Evolutionary conservation across 2,329 filamentous ascomycete genomes (phyloP).

Genomic region (Coniella lustricola): DNA sequence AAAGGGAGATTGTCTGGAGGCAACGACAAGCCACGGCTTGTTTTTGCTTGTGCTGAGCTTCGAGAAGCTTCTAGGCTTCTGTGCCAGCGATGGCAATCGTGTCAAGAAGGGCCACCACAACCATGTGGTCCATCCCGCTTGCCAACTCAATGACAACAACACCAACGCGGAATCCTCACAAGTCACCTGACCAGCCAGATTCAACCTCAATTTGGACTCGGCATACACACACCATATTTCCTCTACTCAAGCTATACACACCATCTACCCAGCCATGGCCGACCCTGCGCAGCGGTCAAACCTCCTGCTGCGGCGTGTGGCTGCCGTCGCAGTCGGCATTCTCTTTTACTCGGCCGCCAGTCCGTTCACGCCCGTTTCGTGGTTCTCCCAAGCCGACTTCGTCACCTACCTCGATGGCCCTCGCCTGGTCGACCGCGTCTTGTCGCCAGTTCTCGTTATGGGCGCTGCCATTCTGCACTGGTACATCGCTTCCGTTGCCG

Average conservation of each 20-base stretch:
- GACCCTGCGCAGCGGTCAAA: background rate
- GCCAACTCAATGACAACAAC: no score
- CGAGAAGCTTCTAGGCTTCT: no score
- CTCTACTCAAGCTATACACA: no score
- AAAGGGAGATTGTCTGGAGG: no score
- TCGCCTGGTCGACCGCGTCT: constrained; percentile 10
- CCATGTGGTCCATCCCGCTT: no score
- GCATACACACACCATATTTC: background rate
- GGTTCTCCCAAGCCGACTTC: constrained; percentile 13
- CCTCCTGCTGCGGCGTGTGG: constrained; percentile 8
- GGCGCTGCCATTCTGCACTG: constrained; percentile 14
- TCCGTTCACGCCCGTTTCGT: constrained; percentile 11
- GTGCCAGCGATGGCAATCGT: no score
- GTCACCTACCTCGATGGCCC: constrained; percentile 12
- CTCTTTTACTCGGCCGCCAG: constrained; percentile 2
- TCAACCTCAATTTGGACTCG: no score
- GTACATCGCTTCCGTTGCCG: constrained; percentile 12
- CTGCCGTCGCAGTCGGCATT: constrained; percentile 11
- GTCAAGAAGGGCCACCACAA: no score
- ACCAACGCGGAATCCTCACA: no score
- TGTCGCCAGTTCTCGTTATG: constrained; percentile 8
- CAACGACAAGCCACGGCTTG: no score
- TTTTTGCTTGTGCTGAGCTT: no score
- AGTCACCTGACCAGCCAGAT: no score
- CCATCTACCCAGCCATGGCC: constrained; percentile 5